Conservation (phyloP, 768 basidiomycete genomes). For the Kwoniella newhampshirensis region DNA sequence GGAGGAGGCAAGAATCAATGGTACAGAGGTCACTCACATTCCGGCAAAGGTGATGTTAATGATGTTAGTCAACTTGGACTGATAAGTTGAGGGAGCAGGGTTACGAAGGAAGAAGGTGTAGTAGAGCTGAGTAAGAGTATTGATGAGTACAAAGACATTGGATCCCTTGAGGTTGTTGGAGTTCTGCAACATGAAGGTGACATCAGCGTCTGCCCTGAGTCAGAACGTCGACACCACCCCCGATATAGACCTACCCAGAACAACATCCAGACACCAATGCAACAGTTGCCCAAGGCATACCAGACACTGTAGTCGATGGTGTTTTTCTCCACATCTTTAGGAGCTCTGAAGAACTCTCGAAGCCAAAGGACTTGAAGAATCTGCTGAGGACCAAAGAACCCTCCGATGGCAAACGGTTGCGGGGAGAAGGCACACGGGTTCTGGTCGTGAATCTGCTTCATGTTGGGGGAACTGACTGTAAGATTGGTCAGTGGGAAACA, state of each 20-base stretch:
- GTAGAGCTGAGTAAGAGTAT: conserved; percentile 45
- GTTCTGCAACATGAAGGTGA: no score
- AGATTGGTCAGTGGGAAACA: no score
- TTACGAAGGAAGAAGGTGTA: conserved; percentile 41
- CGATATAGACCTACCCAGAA: conserved; percentile 41
- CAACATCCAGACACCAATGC: conserved; percentile 48
- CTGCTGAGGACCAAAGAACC: conserved; percentile 49
- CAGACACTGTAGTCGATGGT: conserved; percentile 36
- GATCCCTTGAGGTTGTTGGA: conserved; percentile 43
- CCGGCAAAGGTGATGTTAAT: conserved; percentile 49
- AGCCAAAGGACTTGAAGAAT: conserved; percentile 48
- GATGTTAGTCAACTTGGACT: conserved; percentile 44
- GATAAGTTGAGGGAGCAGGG: conserved; percentile 32
- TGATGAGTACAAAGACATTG: conserved; percentile 46
- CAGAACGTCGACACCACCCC: no score
- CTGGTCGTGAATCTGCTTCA: conserved; percentile 46
- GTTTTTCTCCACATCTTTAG: conserved; percentile 33
- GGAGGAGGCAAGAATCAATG: no score
- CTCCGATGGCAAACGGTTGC: conserved; percentile 47
- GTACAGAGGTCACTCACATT: conserved; percentile 27
- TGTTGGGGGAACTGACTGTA: conserved; percentile 33
- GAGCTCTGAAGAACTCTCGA: conserved; percentile 36
- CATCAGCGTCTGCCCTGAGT: neutral
- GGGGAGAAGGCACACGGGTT: conserved; percentile 47
- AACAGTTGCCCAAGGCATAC: conserved; percentile 45